These are phyloP conservation scores for Meyerozyma athensensis DNA, from an alignment of 1,139 yeast species.

Conservation along the genomic window DNA sequence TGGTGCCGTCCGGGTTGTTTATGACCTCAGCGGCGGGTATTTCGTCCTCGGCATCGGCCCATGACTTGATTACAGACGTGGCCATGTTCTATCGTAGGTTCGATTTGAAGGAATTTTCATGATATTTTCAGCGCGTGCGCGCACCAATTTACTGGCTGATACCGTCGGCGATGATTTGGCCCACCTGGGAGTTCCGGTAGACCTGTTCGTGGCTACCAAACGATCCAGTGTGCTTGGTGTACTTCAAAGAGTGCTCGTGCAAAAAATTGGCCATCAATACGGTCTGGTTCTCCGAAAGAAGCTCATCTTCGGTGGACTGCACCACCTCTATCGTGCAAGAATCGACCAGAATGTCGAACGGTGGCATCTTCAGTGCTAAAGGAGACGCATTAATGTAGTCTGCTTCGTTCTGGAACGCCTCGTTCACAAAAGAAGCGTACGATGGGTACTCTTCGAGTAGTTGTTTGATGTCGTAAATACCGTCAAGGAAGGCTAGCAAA, in stretches of 20 bases:
- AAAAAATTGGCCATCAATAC: slow-evolving; percentile 16
- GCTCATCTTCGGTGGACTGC: slow-evolving; percentile 33
- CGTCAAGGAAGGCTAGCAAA: slow-evolving; percentile 36
- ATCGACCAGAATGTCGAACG: slow-evolving; percentile 10
- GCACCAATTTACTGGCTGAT: slow-evolving; percentile 6
- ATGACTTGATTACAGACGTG: slow-evolving; percentile 40
- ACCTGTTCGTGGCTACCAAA: slow-evolving; percentile 37
- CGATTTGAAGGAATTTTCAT: slow-evolving; percentile 6
- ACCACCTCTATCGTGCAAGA: slow-evolving; percentile 14
- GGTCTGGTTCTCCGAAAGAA: slow-evolving; percentile 25
- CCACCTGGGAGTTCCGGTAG: slow-evolving; percentile 21
- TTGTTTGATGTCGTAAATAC: slow-evolving; percentile 42
- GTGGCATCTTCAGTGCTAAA: slow-evolving; percentile 13
- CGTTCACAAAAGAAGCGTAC: slow-evolving; percentile 37
- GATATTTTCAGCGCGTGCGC: slow-evolving; percentile 9
- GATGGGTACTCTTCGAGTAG: slow-evolving; percentile 41
- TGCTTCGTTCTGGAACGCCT: slow-evolving; percentile 31
- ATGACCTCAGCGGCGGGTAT: slow-evolving; percentile 66
- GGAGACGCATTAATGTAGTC: slow-evolving; percentile 24
- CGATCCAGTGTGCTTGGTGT: slow-evolving; percentile 12
- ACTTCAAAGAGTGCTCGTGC: slow-evolving; percentile 6
- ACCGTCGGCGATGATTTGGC: slow-evolving; percentile 8
- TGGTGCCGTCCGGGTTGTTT: slow-evolving; percentile 81
- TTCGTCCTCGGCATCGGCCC: slow-evolving; percentile 71
- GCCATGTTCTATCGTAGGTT: slow-evolving; percentile 25